Conservation (phyloP, 129 eudicot genomes). For the Artemisia annua region DNA sequence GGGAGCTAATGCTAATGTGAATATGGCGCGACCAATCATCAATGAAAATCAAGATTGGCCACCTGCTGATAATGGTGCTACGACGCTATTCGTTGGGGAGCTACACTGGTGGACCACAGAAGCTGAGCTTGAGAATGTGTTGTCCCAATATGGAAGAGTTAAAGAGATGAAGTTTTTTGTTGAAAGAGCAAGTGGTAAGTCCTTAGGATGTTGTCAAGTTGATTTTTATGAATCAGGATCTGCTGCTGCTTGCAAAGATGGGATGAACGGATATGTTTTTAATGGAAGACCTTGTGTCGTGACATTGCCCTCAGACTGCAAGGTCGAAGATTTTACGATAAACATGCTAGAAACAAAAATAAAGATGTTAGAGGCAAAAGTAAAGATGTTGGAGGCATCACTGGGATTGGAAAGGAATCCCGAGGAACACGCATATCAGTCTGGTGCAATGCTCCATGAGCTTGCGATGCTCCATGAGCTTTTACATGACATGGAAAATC, state of each 20-base stretch:
- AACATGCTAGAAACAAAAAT: no score
- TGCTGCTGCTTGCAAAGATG: constrained; percentile 88
- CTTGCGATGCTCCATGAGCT: no score
- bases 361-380: no score
- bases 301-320: constrained; percentile 35
- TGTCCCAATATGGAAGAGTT: constrained; percentile 79
- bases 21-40: constrained; percentile 27
- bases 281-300: constrained; percentile 95
- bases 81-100: constrained; percentile 87
- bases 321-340: no score
- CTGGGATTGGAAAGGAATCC: no score
- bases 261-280: constrained; percentile 81
- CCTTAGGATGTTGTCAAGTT: constrained; percentile 94
- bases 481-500: no score
- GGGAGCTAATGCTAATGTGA: constrained; percentile 31
- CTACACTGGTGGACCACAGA: constrained; percentile 98
- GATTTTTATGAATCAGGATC: constrained; percentile 70
- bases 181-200: constrained; percentile 95
- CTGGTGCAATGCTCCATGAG: no score
- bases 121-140: constrained; percentile 82
- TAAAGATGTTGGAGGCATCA: no score
- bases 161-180: constrained; percentile 90
- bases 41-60: constrained; percentile 53
- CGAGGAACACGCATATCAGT: no score
- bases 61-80: constrained; percentile 59